phyloP scores from a whole-genome alignment of 2,329 filamentous ascomycete genomes.

The Pochonia chlamydosporia region DNA sequence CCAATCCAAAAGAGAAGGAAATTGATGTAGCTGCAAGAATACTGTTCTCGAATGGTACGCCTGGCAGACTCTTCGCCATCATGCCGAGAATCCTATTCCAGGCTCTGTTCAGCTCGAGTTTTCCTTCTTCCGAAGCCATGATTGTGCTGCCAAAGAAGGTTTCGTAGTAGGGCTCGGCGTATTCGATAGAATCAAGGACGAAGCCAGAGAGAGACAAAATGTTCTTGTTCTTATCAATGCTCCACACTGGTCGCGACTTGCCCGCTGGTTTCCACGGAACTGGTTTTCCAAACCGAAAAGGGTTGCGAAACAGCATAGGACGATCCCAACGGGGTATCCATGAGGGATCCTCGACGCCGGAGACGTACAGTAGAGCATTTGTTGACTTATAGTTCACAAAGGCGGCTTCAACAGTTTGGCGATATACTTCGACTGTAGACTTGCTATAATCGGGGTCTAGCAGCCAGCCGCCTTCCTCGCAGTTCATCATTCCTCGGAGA shows the following conservation, averaged over 20 bases:
- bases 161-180: constrained; percentile 3
- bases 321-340: constrained; percentile 17
- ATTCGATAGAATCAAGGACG: background rate
- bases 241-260: constrained; percentile 14
- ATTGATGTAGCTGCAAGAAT: constrained; percentile 2
- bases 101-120: background rate
- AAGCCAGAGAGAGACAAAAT: constrained; percentile 5
- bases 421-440: constrained; percentile 14
- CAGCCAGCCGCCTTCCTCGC: constrained; percentile 6
- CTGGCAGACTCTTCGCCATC: background rate
- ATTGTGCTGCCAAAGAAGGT: constrained; percentile 1
- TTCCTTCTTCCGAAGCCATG: constrained; percentile 1
- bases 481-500: constrained; percentile 16
- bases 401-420: constrained; percentile 19
- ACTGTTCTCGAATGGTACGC: background rate
- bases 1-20: constrained; percentile 4
- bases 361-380: constrained; percentile 16
- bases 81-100: constrained; percentile 2
- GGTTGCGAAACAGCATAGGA: constrained; percentile 21
- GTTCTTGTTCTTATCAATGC: constrained; percentile 13
- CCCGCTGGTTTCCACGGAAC: constrained; percentile 14
- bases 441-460: constrained; percentile 16
- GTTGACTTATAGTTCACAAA: constrained; percentile 19
- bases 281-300: constrained; percentile 20
- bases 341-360: constrained; percentile 15